Evolutionary conservation across 2,329 filamentous ascomycete genomes (phyloP), one percentile per base, ranked within the genome.

Genomic region (Metarhizium rileyi): DNA sequence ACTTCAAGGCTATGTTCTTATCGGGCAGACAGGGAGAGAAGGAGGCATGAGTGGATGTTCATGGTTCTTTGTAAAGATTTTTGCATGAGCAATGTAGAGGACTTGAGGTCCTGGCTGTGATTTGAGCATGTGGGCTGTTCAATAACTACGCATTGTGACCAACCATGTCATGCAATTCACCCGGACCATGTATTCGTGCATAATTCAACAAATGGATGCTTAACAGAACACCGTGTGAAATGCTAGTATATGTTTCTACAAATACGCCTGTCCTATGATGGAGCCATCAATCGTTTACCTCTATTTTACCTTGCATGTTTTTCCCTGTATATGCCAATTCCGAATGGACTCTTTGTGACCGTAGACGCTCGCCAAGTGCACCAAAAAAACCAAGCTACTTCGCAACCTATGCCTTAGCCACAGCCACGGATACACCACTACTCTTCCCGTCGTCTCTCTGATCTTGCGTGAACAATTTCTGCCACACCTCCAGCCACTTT

Each of bases 401-500:
- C 30, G 49, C 45, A 38, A 47, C 44, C 57, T 59, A 68, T 45
- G 58, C 57, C 54, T 67, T 67, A 50, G 52, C 56, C 28, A 60
- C 46, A 36, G 55, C 56, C 2, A 60, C 56, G 10, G 53, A 53
- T 4, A 60, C 49, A 9, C 56, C 52, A 23, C 38, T 42, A 14
- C 55, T 51, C 55, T 60, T 63, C 41, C 66, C 62, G 22, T 66
- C 64, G 27, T 61, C 61, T 50, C 68, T 65, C 43, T 48, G 23
- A n/a, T 77, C 75, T 55, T 77, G 74, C 16, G 73, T 70, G 59
- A 87, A 88, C 5, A 90, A 76, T 48, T 73, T 74, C 66, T 87
- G 82, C 84, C 84, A 90, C 25, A 86, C 72, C 48, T 85, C 83
- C 46, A 90, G 70, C 85, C 86, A 89, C 58, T 80, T 80, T 64